Evolutionary conservation across 352 stramenopile genomes (phyloP).

Genomic region (Pythium volutum): DNA sequence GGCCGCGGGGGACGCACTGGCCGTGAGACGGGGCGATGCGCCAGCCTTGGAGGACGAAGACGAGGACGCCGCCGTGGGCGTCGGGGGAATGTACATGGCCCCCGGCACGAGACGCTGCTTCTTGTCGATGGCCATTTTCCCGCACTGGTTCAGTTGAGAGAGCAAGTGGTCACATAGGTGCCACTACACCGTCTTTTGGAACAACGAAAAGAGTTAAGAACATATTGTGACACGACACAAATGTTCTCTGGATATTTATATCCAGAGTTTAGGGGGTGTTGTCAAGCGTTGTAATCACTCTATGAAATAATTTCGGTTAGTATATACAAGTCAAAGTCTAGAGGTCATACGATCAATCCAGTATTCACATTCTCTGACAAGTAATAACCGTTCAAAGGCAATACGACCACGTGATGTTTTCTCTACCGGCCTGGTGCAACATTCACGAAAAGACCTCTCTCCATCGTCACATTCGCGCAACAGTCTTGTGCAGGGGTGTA

Average conservation of each 20-base stretch:
- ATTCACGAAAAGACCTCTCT: too few species aligned
- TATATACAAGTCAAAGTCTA: not conserved
- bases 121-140: slow-evolving; percentile 34
- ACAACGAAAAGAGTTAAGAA: not conserved
- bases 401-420: not conserved
- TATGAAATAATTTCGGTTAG: not conserved
- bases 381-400: too few species aligned
- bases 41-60: not conserved
- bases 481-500: too few species aligned
- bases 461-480: too few species aligned
- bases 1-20: slow-evolving; percentile 41
- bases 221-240: too few species aligned
- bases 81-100: slow-evolving; percentile 45
- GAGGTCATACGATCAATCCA: not conserved
- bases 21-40: slow-evolving; percentile 17
- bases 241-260: slow-evolving; percentile 10
- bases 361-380: too few species aligned
- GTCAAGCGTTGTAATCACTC: not conserved
- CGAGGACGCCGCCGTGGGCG: slow-evolving; percentile 8
- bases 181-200: slow-evolving; percentile 12
- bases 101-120: slow-evolving; percentile 40
- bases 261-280: slow-evolving; percentile 5
- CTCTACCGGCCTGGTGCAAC: not conserved
- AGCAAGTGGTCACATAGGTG: too few species aligned
- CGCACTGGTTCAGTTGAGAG: not conserved